Evolutionary conservation across 371 early-diverging fungal species (phyloP).

Genomic region (Encephalitozoon hellem): DNA sequence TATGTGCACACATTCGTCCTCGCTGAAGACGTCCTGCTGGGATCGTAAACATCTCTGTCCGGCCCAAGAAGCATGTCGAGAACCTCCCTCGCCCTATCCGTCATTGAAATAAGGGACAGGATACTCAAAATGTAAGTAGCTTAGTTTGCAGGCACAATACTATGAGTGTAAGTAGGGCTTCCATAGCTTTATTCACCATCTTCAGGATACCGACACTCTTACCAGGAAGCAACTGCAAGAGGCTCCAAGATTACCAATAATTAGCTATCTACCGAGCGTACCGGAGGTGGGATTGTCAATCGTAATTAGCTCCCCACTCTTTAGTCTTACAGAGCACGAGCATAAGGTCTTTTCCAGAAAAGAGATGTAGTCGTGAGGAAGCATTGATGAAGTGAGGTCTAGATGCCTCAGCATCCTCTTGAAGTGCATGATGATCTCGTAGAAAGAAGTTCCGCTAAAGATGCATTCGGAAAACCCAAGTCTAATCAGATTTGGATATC

Average conservation of each 20-base stretch:
- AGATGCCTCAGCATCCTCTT: background rate
- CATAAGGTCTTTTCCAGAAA: background rate
- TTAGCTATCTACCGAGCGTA: no score
- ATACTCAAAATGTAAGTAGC: background rate
- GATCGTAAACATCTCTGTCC: conserved; percentile 6
- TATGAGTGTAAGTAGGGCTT: background rate
- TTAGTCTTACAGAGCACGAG: background rate
- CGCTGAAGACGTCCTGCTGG: background rate
- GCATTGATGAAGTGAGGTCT: background rate
- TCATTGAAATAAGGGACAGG: background rate
- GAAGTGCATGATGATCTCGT: conserved; percentile 2
- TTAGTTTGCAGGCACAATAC: no score
- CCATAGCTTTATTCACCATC: background rate
- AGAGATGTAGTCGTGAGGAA: conserved; percentile 11
- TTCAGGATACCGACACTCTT: background rate
- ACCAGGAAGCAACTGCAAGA: background rate
- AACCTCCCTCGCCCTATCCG: conserved; percentile 31
- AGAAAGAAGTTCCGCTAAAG: conserved; percentile 11
- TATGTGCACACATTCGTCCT: conserved; percentile 42
- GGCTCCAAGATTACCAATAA: no score
- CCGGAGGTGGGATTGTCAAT: background rate
- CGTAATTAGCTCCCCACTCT: background rate
- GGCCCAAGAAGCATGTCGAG: conserved; percentile 26
- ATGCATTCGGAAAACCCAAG: background rate
- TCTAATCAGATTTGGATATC: background rate